phyloP scores from a whole-genome alignment of 164 flowering plant species.

The Stephania cephalantha region DNA sequence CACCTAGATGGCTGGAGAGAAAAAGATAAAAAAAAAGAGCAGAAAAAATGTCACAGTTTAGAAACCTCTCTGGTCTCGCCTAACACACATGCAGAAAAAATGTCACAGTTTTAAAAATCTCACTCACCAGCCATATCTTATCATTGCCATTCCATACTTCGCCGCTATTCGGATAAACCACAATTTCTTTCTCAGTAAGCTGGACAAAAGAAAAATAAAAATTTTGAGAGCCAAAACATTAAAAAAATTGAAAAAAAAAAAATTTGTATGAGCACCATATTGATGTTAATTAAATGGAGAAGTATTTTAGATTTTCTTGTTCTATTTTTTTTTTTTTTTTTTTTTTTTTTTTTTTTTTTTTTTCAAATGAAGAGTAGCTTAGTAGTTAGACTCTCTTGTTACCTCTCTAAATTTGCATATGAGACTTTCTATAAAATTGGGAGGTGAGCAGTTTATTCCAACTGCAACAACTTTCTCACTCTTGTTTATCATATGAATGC shows the following conservation, averaged over 20 bases:
- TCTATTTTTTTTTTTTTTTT: no score
- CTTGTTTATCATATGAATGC: conserved; percentile 51
- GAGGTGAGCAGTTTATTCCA: conserved; percentile 89
- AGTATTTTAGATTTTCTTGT: no score
- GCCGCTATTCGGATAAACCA: conserved; percentile 87
- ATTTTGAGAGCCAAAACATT: neutral
- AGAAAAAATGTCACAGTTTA: no score
- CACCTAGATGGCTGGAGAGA: conserved; percentile 58
- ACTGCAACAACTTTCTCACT: conserved; percentile 51
- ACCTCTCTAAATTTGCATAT: conserved; percentile 57
- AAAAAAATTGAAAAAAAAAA: neutral
- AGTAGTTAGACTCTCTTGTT: neutral
- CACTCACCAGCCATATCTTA: conserved; percentile 84
- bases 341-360: no score
- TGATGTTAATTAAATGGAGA: no score
- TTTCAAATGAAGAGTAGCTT: no score
- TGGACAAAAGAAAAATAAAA: conserved; percentile 21
- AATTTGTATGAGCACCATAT: neutral
- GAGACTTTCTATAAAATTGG: conserved; percentile 61
- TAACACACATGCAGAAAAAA: no score
- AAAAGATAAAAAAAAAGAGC: conserved; percentile 5
- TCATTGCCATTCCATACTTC: conserved; percentile 82
- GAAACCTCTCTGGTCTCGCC: no score
- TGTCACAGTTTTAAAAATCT: neutral
- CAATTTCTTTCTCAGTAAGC: conserved; percentile 55